Evolutionary conservation across 805 yeast genomes (phyloP).

Genomic region (Grigorovia transvaalensis): DNA sequence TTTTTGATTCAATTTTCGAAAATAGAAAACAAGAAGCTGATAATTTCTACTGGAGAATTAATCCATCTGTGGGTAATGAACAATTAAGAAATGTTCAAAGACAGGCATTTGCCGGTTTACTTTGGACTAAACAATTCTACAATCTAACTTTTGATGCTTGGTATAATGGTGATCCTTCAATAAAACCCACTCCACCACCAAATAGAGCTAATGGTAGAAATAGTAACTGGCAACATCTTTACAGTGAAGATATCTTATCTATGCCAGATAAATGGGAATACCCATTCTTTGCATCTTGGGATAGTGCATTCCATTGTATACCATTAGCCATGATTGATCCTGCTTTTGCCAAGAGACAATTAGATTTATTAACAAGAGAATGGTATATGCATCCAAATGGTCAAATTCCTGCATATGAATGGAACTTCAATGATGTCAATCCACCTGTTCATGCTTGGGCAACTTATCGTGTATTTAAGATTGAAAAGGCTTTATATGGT

Average conservation of each 20-base stretch:
- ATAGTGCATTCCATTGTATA: conserved; percentile 87
- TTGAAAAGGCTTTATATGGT: conserved; percentile 80
- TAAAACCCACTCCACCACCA: conserved; percentile 65
- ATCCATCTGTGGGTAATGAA: conserved; percentile 76
- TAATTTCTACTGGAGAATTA: conserved; percentile 79
- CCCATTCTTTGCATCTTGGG: conserved; percentile 96
- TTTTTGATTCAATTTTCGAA: conserved; percentile 57
- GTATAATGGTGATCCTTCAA: conserved; percentile 75
- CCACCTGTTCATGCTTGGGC: conserved; percentile 99
- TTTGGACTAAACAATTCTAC: conserved; percentile 91
- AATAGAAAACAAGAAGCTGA: conserved; percentile 81
- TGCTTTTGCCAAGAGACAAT: conserved; percentile 78
- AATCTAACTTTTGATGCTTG: conserved; percentile 78
- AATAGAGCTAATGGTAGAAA: conserved; percentile 83
- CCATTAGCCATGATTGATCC: conserved; percentile 93
- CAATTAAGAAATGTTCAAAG: conserved; percentile 76
- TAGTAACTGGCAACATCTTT: conserved; percentile 79
- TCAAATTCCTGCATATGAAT: conserved; percentile 93
- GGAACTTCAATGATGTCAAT: conserved; percentile 93
- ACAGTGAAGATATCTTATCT: conserved; percentile 77
- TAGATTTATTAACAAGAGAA: conserved; percentile 77
- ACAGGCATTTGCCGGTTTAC: conserved; percentile 87
- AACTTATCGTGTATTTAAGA: conserved; percentile 73
- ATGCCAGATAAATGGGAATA: conserved; percentile 95
- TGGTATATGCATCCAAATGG: conserved; percentile 99